Evolutionary conservation across 495 filamentous ascomycete genomes (phyloP), one percentile per base, ranked within the genome.

Genomic region (Aspergillus incahuasiensis): DNA sequence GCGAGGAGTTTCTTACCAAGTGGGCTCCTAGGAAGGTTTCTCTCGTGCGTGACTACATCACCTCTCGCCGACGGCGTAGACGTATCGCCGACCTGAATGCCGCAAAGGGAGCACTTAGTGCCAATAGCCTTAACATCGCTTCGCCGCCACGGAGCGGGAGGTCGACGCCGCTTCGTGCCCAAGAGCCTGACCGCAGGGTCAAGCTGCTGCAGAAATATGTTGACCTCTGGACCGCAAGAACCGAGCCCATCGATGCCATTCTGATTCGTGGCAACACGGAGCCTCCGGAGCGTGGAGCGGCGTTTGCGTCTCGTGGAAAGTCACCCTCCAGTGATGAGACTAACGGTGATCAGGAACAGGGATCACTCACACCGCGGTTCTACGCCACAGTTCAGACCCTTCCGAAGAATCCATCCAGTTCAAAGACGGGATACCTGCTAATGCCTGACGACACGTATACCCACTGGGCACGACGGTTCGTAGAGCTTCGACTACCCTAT

Each of bases 11-110:
- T 18, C 77, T 98, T 13, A 81, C 72, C 5, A 81, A 83, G 20
- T 98, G 94, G 94, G 83, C 85, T 25, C 94, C 94, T 9, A 82
- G 95, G 22, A 90, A 92, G 50, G 86, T 96, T 7, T 92, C 88
- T 15, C 79, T 98, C 5, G 84, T 98, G 20, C 81, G 80, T 20
- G 94, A 97, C 63, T 96, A 86, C 63, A 83, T 96, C 32, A 69
- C 71, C 7, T 79, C 84, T 7, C 83, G 84, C 56, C 89, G 86
- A 66, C 85, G 85, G 60, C 83, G 82, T 63, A 77, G 79, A 54
- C 83, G 89, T 11, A 76, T 86, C 15, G 79, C 84, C 4, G 94
- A 97, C 63, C 81, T 97, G 28, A 89, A 91, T 56, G 85, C 86
- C 22, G 87, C 88, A 0, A 86, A 89, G 54, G 82, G 82, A 2